These are phyloP conservation scores for Moringa oleifera DNA, from an alignment of 345 rosid genomes.

Conservation along the genomic window DNA sequence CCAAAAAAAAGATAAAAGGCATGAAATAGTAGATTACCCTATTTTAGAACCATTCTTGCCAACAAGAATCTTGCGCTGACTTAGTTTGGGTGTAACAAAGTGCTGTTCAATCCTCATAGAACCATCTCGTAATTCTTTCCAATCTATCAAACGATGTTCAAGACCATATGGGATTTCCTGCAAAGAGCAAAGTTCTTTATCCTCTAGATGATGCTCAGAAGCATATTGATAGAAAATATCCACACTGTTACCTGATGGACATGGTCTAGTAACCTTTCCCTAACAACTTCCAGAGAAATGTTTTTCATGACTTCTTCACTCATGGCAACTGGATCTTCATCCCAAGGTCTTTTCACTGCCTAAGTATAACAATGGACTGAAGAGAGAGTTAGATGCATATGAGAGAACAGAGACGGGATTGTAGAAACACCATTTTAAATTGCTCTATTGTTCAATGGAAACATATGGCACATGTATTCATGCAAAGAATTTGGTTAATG, in stretches of 20 bases:
- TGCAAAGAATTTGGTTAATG: neutral
- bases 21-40: conserved; percentile 43
- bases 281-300: conserved; percentile 82
- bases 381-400: conserved; percentile 12
- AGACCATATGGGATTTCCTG: conserved; percentile 84
- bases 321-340: conserved; percentile 76
- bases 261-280: conserved; percentile 81
- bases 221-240: neutral
- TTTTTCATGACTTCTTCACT: conserved; percentile 86
- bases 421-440: conserved; percentile 4
- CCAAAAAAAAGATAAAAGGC: conserved; percentile 3
- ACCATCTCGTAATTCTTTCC: conserved; percentile 83
- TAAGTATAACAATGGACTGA: conserved; percentile 30
- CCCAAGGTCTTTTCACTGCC: conserved; percentile 94
- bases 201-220: neutral
- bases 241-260: conserved; percentile 67
- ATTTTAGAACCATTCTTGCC: conserved; percentile 85
- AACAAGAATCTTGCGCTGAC: conserved; percentile 91
- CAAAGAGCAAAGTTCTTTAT: conserved; percentile 6
- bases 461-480: neutral
- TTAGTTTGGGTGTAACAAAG: conserved; percentile 56
- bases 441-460: neutral
- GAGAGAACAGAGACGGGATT: neutral
- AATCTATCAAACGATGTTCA: conserved; percentile 79
- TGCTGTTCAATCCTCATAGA: conserved; percentile 91